A percentile compares a stretch with the other conserved stretches of the same genome.
These are phyloP conservation scores for Wickerhamomyces strasburgensis DNA, from an alignment of 805 yeast genomes.

Conservation along the genomic window DNA sequence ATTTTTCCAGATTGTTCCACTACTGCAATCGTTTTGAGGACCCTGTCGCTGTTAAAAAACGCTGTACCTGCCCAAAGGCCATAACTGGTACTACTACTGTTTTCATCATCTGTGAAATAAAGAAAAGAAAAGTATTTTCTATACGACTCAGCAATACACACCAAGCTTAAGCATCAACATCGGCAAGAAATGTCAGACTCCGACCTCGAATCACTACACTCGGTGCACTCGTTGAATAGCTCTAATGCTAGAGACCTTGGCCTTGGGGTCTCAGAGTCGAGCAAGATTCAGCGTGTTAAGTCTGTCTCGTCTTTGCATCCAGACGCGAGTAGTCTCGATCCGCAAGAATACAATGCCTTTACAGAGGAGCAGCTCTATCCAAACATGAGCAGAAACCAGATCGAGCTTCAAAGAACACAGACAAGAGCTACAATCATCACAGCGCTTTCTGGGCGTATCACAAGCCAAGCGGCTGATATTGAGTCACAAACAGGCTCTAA, in stretches of 20 bases:
- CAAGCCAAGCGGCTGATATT: constrained; percentile 18
- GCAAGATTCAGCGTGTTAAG: not conserved
- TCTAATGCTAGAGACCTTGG: not conserved
- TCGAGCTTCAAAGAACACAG: constrained; percentile 37
- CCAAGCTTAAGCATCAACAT: no score
- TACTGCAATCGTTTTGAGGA: no score
- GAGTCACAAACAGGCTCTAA: not conserved
- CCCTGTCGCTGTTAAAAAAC: no score
- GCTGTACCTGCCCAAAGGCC: no score
- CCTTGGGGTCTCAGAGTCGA: not conserved
- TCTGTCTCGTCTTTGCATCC: not conserved
- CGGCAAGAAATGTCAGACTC: not conserved
- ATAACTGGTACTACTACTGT: no score
- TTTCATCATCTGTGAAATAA: no score
- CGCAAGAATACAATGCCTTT: constrained; percentile 12
- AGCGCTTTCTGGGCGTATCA: constrained; percentile 24
- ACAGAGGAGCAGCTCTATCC: constrained; percentile 33
- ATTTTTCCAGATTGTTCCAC: no score
- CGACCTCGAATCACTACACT: not conserved
- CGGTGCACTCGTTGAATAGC: not conserved
- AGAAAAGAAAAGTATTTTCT: no score
- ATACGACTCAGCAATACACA: no score
- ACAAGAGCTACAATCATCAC: constrained; percentile 41
- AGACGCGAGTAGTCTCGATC: not conserved
- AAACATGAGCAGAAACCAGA: constrained; percentile 31